Conservation (phyloP, 2,329 filamentous ascomycete genomes). For the Aaosphaeria arxii region DNA sequence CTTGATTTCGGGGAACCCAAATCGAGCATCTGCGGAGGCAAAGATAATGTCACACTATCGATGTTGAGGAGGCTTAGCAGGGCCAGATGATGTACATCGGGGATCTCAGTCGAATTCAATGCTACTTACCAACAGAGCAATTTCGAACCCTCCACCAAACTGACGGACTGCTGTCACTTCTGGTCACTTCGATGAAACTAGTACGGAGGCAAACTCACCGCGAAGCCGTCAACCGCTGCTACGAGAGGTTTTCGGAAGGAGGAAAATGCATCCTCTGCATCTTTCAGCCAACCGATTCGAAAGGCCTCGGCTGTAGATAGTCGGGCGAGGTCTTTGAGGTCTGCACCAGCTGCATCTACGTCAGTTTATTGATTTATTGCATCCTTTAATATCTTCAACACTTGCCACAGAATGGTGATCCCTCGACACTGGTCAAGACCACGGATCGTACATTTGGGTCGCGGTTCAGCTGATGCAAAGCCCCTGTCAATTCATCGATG, state of each 20-base stretch:
- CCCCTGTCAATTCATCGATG: conserved; percentile 38
- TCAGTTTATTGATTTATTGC: neutral
- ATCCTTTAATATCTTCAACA: conserved; percentile 15
- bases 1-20: conserved; percentile 95
- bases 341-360: conserved; percentile 68
- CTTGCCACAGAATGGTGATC: conserved; percentile 68
- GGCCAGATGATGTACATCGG: neutral
- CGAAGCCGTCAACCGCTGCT: conserved; percentile 87
- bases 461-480: conserved; percentile 13
- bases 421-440: conserved; percentile 77
- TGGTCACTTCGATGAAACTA: neutral
- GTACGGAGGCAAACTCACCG: conserved; percentile 34
- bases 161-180: conserved; percentile 8
- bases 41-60: conserved; percentile 69
- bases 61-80: conserved; percentile 40
- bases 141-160: conserved; percentile 88
- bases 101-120: neutral
- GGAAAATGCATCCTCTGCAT: conserved; percentile 79
- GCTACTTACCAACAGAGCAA: conserved; percentile 74
- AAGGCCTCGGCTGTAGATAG: conserved; percentile 84
- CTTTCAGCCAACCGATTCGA: conserved; percentile 83
- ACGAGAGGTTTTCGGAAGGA: conserved; percentile 87
- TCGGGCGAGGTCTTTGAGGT: conserved; percentile 95
- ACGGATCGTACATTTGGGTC: conserved; percentile 17
- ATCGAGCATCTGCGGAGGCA: conserved; percentile 77